Conservation (phyloP, 192 early-diverging fungal genomes). For the Helicostylum pulchrum region DNA sequence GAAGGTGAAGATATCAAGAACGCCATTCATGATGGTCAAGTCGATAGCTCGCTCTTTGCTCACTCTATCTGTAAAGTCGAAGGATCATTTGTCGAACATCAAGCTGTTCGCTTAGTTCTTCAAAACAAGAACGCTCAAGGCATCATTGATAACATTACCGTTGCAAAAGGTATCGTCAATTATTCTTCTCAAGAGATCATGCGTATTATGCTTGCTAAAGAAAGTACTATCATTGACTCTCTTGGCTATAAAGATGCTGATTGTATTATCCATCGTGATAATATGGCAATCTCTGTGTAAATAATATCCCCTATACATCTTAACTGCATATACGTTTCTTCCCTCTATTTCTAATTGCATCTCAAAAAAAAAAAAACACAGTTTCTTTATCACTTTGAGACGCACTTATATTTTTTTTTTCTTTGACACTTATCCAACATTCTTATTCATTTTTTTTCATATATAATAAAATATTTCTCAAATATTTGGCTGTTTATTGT, state of each 20-base stretch:
- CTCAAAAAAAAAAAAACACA: too few relatives aligned
- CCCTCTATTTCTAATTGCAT: too few relatives aligned
- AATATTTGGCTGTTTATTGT: too few relatives aligned
- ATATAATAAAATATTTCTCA: too few relatives aligned
- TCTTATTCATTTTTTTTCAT: too few relatives aligned
- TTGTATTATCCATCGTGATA: constrained; percentile 85
- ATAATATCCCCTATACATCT: background rate
- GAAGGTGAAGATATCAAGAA: constrained; percentile 76
- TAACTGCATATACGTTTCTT: background rate
- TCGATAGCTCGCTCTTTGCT: constrained; percentile 74
- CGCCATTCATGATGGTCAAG: constrained; percentile 68
- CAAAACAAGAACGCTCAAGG: constrained; percentile 42
- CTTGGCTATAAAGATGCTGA: constrained; percentile 92
- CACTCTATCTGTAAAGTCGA: constrained; percentile 79
- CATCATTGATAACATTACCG: constrained; percentile 52
- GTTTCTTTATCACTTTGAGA: too few relatives aligned
- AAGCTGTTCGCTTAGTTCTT: constrained; percentile 77
- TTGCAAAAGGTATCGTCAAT: constrained; percentile 90
- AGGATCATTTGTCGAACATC: constrained; percentile 82
- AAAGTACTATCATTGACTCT: constrained; percentile 71
- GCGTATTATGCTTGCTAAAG: constrained; percentile 82
- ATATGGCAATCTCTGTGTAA: constrained; percentile 67
- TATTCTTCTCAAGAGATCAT: constrained; percentile 82
- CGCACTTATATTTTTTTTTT: too few relatives aligned
- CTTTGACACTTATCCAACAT: too few relatives aligned